These are phyloP conservation scores for Aegle marmelos DNA, from an alignment of 345 rosid genomes.

Conservation along the genomic window DNA sequence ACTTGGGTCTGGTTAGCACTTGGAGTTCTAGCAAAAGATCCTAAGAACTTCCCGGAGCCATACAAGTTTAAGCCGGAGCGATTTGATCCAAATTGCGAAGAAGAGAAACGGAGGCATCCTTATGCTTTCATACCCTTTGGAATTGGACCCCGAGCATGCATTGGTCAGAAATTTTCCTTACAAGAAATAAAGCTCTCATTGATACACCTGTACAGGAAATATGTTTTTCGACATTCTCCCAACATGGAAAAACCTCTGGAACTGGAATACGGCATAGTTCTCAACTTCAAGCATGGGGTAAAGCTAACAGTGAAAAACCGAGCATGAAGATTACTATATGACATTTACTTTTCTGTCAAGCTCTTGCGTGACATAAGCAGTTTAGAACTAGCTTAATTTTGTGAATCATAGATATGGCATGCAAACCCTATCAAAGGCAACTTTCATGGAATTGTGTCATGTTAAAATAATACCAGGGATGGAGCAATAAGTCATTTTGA, in stretches of 20 bases:
- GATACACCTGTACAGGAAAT: constrained; percentile 62
- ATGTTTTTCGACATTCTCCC: constrained; percentile 66
- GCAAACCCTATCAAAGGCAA: background rate
- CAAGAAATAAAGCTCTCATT: constrained; percentile 78
- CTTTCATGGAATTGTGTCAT: background rate
- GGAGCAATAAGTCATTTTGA: background rate
- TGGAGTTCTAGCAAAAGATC: constrained; percentile 88
- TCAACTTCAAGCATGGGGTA: constrained; percentile 79
- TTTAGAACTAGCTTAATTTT: background rate
- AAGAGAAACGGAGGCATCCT: constrained; percentile 79
- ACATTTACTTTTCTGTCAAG: background rate
- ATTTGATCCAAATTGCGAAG: constrained; percentile 73
- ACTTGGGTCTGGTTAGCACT: constrained; percentile 96
- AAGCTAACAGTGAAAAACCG: constrained; percentile 62
- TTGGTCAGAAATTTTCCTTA: constrained; percentile 75
- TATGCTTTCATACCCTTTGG: constrained; percentile 88
- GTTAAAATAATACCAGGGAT: background rate
- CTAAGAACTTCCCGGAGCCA: constrained; percentile 81
- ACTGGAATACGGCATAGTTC: constrained; percentile 74
- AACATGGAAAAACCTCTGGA: constrained; percentile 81
- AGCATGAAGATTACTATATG: constrained; percentile 26
- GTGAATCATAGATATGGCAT: background rate
- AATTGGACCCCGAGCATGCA: constrained; percentile 88
- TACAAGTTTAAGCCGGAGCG: constrained; percentile 84
- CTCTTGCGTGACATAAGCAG: background rate